phyloP scores from a whole-genome alignment of 2,329 filamentous ascomycete species.

The Cytospora leucostoma region DNA sequence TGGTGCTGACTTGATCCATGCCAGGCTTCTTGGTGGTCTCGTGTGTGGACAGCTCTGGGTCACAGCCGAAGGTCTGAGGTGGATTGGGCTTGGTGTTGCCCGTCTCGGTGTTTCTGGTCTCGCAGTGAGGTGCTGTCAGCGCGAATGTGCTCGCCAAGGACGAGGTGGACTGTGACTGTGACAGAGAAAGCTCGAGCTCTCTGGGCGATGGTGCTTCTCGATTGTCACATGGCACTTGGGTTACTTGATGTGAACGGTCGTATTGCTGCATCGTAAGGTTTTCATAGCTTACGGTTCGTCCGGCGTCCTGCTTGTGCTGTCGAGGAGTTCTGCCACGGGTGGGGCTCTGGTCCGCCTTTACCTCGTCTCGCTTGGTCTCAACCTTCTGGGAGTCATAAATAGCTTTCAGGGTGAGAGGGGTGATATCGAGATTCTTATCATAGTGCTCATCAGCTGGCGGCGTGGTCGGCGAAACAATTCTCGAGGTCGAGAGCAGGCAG shows the following conservation, averaged over 20 bases:
- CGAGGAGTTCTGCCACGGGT: too few species aligned
- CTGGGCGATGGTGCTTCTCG: background rate
- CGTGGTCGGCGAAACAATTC: too few species aligned
- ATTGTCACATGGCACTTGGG: background rate
- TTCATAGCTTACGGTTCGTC: too few species aligned
- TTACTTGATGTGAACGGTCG: background rate
- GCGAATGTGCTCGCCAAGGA: background rate
- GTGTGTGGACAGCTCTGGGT: background rate
- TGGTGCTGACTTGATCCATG: background rate
- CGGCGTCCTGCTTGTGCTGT: too few species aligned
- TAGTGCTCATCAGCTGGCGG: too few species aligned
- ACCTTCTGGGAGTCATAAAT: too few species aligned
- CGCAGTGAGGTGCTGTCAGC: background rate
- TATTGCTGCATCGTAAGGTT: background rate
- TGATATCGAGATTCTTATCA: too few species aligned
- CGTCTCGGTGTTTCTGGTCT: background rate
- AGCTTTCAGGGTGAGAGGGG: too few species aligned
- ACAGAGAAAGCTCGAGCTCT: background rate
- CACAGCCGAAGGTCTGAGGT: background rate
- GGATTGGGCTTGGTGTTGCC: background rate
- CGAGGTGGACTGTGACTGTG: background rate
- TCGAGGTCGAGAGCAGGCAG: too few species aligned
- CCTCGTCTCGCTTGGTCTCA: too few species aligned
- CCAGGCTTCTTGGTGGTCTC: background rate
- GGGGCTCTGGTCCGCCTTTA: too few species aligned